Evolutionary conservation across 169 alveolate genomes (phyloP), one percentile per base, ranked within the genome.

Genomic region (Eimeria sp.): DNA sequence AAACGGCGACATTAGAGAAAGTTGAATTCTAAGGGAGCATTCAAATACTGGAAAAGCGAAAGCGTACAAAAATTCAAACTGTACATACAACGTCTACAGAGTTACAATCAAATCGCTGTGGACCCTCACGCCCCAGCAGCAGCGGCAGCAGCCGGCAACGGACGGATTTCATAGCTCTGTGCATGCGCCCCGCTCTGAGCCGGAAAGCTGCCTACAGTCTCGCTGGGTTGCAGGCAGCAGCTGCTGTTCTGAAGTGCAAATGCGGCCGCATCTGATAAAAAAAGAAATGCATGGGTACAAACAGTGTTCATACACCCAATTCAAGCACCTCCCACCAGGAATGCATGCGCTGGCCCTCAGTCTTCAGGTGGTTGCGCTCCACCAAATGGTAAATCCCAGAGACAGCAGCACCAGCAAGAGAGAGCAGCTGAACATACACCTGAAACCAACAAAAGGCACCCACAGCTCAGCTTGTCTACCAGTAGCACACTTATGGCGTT

Each of bases 371-470:
- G 74, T 56, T 14, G 76, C 90, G 60, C 60, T 83, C 90, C 90
- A 83, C 90, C 90, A 83, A 46, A 83, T 27, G 56, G 90, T 54
- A 37, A 83, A 56, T 4, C 71, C 90, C 40, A 83, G n/a, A 11
- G 60, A 58, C 52, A 83, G 74, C 52, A 83, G 52, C 14, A 83
- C 58, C 10, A 58, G 76, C 18, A 83, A 30, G 68, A 83, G 49
- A n/a, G 76, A 56, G 74, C 76, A 52, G 30, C 16, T 54, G 74
- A 83, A 83, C 71, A 83, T n/a, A 58, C 90, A 83, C 90, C 90
- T 83, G 90, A 83, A 37, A 83, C 40, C 76, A 43, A 11, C 71
- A 10, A 23, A 20, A 4, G 64, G 87, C 58, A 10, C 71, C 49
- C 49, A 43, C 49, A 43, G 49, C 49, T 2, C 49, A 43, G 49